Conservation (phyloP, 352 stramenopile genomes). For the Phytopythium chamaehyphon region DNA sequence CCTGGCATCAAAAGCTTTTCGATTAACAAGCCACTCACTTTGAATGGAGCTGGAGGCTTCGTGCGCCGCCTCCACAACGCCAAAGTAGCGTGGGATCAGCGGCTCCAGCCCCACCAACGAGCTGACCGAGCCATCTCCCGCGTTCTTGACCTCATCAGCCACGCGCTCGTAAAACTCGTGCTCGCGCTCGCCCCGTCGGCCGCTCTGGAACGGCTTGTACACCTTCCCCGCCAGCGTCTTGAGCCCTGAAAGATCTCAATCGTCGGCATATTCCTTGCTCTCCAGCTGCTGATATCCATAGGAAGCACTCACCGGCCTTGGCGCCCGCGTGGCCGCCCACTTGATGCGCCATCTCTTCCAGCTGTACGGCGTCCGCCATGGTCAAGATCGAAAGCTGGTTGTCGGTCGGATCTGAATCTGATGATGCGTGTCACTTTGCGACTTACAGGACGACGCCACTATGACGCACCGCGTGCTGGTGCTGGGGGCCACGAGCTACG, state of each 20-base stretch:
- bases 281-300: too few species aligned
- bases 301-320: conserved; percentile 51
- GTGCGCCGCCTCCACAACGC: conserved; percentile 31
- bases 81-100: conserved; percentile 67
- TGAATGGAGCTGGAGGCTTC: neutral
- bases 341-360: conserved; percentile 65
- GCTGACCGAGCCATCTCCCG: conserved; percentile 4
- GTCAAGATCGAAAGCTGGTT: too few species aligned
- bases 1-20: too few species aligned
- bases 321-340: conserved; percentile 72
- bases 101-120: conserved; percentile 25
- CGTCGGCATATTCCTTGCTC: neutral
- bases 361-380: conserved; percentile 6
- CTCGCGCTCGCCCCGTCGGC: conserved; percentile 67
- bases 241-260: conserved; percentile 29
- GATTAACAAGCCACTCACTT: neutral
- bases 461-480: conserved; percentile 41
- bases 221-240: conserved; percentile 62
- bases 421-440: neutral
- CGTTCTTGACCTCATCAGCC: conserved; percentile 12
- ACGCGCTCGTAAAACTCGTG: conserved; percentile 74
- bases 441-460: neutral
- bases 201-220: conserved; percentile 86
- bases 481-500: conserved; percentile 56
- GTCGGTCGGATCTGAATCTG: conserved; percentile 4